A percentile compares a stretch with the other conserved stretches of the same genome.
These are phyloP conservation scores for Takakia lepidozioides DNA, from an alignment of 225 moss, liverwort and hornwort genomes.

Conservation along the genomic window DNA sequence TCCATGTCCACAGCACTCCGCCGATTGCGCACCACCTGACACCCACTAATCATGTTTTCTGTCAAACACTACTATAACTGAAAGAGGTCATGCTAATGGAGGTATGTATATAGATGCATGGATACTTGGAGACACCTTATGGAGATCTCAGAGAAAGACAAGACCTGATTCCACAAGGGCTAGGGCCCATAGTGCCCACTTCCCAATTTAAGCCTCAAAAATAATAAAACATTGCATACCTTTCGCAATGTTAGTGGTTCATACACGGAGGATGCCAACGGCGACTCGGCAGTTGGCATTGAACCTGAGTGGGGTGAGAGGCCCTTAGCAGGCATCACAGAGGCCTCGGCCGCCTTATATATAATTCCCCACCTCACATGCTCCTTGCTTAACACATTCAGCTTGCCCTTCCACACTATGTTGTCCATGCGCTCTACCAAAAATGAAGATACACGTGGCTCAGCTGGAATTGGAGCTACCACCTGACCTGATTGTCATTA, in stretches of 20 bases:
- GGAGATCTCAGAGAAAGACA: conserved; percentile 3
- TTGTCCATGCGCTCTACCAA: conserved; percentile 22
- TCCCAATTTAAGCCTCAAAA: too few relatives aligned
- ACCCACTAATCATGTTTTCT: too few relatives aligned
- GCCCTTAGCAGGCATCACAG: conserved; percentile 41
- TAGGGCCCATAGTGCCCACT: too few relatives aligned
- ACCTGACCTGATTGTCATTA: too few relatives aligned
- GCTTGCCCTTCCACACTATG: conserved; percentile 46
- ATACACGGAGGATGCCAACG: conserved; percentile 39
- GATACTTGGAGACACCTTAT: too few relatives aligned
- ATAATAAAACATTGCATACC: conserved; percentile 19
- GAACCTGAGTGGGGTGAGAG: conserved; percentile 26
- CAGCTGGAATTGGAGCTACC: too few relatives aligned
- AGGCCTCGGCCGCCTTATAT: conserved; percentile 56
- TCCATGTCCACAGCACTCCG: conserved; percentile 85
- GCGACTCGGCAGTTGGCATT: conserved; percentile 23
- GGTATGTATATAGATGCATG: too few relatives aligned
- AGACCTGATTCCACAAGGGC: too few relatives aligned
- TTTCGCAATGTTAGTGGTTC: conserved; percentile 54
- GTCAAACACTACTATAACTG: too few relatives aligned
- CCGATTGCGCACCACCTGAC: conserved; percentile 63
- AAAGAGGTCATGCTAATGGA: too few relatives aligned
- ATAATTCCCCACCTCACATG: conserved; percentile 74
- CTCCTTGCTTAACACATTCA: conserved; percentile 60
- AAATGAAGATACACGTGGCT: conserved; percentile 20